Base-by-base conservation (phyloP, 495 filamentous ascomycete species). In the Hypoxylon fragiforme region DNA sequence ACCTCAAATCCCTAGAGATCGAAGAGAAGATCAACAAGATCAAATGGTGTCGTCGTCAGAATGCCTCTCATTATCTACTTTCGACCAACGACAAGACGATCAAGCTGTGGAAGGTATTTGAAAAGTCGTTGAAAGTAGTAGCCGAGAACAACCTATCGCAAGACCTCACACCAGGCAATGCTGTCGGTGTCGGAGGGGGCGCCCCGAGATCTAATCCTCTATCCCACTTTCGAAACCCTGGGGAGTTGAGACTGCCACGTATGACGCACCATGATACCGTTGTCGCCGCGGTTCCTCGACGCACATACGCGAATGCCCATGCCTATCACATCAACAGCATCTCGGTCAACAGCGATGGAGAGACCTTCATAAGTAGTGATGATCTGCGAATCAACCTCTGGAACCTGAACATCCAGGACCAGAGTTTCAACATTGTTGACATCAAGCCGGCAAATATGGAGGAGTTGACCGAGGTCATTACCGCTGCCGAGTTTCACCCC, bases 1-100 rank as follows among this genome's bases (percentile, higher is more conserved):
- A 98, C 71, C 83, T 98, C 49, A 98, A 98, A 76, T 98, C 94
- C 15, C 81, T 98, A 51, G 94, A 98, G 76, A 98, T 98, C 62
- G 94, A 98, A 81, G 94, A 98, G 76, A 98, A 98, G 78, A 98
- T 98, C 81, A 98, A 98, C 81, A 98, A 98, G 79, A 98, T 98
- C 73, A 98, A 97, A 77, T 98, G 94, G 94, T 98, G 94, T 72
- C 85, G 89, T 64, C 85, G 94, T 73, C 91, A 96, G 71, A 98
- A 98, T 79, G 88, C 94, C 54, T 96, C 94, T 28, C 94, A 98
- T 75, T 98, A 96, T 72, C 85, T 98, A 19, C 85, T 98, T 36
- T 97, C 94, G 8, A 98, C 94, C 47, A 98, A 98, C 70, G 94
- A 98, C 77, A 98, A 98, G 76, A 98, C 94, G 34, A 98, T 98